phyloP scores from a whole-genome alignment of 177 flowering plant genomes.

The Tripterygium wilfordii region DNA sequence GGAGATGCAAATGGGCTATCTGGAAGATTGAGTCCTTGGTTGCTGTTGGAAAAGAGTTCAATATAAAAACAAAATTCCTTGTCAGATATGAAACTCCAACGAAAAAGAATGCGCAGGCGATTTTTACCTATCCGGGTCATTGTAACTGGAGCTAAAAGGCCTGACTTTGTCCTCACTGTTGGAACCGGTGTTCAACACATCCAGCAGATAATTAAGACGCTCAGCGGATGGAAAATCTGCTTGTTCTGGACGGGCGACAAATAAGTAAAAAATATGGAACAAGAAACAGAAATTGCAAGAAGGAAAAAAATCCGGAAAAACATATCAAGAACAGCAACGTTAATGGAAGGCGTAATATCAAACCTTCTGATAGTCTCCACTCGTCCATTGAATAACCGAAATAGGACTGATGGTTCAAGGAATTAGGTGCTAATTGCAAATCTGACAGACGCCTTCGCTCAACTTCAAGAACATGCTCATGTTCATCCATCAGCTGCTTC shows the following conservation, averaged over 20 bases:
- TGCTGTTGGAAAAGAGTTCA: slow-evolving; percentile 6
- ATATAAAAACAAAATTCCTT: too few species aligned
- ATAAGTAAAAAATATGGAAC: not conserved
- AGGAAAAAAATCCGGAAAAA: not conserved
- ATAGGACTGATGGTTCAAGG: slow-evolving; percentile 20
- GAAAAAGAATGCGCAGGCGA: too few species aligned
- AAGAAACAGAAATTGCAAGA: not conserved
- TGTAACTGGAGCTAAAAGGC: slow-evolving; percentile 27
- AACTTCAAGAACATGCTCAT: slow-evolving; percentile 46
- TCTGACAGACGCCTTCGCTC: slow-evolving; percentile 48
- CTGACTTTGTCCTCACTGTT: slow-evolving; percentile 38
- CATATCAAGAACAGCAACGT: too few species aligned
- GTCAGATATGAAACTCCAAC: too few species aligned
- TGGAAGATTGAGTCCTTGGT: slow-evolving; percentile 36
- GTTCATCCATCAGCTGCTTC: slow-evolving; percentile 57
- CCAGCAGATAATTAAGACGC: slow-evolving; percentile 34
- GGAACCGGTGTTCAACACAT: slow-evolving; percentile 44
- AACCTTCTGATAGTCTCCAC: slow-evolving; percentile 39
- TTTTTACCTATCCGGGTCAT: slow-evolving; percentile 67
- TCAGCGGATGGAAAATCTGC: slow-evolving; percentile 32
- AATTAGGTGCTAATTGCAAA: slow-evolving; percentile 36
- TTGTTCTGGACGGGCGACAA: slow-evolving; percentile 25
- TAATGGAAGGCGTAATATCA: too few species aligned
- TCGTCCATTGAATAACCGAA: slow-evolving; percentile 46
- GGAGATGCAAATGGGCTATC: slow-evolving; percentile 38